phyloP scores from a whole-genome alignment of 2,329 filamentous ascomycete genomes.

The Botrytis aclada region DNA sequence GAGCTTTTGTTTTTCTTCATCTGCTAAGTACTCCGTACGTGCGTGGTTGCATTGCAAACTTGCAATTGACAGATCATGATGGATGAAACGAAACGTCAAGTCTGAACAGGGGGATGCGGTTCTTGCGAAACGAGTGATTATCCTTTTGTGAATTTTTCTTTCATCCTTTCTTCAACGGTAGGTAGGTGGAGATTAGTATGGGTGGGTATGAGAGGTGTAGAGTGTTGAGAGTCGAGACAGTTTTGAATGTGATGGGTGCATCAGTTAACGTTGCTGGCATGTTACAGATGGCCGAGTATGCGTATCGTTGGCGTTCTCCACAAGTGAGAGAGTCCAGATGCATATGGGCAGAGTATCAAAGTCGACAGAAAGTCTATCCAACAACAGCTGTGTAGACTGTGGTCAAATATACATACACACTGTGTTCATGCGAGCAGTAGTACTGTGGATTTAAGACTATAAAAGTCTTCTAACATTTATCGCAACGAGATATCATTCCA shows the following conservation, averaged over 20 bases:
- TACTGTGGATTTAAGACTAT: neutral
- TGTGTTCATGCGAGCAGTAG: neutral
- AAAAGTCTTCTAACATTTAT: neutral
- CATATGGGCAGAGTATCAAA: neutral
- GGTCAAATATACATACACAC: neutral
- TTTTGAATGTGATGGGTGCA: neutral
- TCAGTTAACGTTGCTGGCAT: neutral
- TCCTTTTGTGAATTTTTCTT: neutral
- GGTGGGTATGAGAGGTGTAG: neutral
- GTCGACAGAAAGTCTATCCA: neutral
- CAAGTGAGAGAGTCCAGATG: neutral
- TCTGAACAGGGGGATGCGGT: neutral
- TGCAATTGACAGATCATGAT: conserved; percentile 10
- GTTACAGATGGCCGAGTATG: conserved; percentile 9
- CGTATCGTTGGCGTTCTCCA: conserved; percentile 6
- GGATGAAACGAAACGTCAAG: neutral
- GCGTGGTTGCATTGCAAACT: neutral
- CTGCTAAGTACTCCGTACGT: neutral
- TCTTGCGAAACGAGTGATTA: neutral
- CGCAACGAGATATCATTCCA: neutral
- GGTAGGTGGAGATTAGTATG: neutral
- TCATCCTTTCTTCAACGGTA: neutral
- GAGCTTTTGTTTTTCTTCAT: neutral
- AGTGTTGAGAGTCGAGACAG: neutral
- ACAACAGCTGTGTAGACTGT: too few species aligned